Percentiles rank a stretch among this genome's conserved stretches.
Evolutionary conservation across 208 protist genomes (phyloP).

Genomic region (Trypanosoma platydactyli): DNA sequence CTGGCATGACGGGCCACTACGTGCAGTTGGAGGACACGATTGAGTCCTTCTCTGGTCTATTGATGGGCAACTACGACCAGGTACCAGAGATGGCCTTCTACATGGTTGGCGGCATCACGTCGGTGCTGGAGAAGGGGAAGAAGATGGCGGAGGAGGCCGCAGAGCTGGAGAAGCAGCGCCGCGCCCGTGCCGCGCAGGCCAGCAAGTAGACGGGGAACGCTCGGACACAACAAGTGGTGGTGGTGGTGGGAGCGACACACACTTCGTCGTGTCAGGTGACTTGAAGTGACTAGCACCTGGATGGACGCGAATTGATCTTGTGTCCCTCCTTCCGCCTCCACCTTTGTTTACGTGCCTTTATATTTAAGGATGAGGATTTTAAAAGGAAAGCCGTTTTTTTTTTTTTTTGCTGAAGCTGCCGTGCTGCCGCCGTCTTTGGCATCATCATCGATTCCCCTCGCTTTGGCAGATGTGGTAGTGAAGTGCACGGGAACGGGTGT

Average conservation of each 20-base stretch:
- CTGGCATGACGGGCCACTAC: slow-evolving; percentile 95
- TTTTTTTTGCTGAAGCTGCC: too few relatives aligned
- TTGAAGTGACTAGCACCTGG: too few relatives aligned
- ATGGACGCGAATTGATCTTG: too few relatives aligned
- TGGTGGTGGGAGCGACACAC: not conserved
- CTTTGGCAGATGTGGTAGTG: too few relatives aligned
- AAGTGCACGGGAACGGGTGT: too few relatives aligned
- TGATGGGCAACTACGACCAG: slow-evolving; percentile 95
- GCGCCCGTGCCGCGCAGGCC: slow-evolving; percentile 35
- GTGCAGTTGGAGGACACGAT: slow-evolving; percentile 95
- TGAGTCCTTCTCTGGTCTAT: slow-evolving; percentile 92
- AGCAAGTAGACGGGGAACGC: slow-evolving; percentile 4
- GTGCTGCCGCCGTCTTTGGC: too few relatives aligned
- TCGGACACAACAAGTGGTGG: not conserved
- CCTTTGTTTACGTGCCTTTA: too few relatives aligned
- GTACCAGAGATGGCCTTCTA: slow-evolving; percentile 97
- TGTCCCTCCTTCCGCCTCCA: too few relatives aligned
- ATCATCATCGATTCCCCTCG: too few relatives aligned
- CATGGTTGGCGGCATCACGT: slow-evolving; percentile 96
- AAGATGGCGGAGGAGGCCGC: slow-evolving; percentile 84
- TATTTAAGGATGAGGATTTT: too few relatives aligned
- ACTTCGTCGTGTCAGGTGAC: too few relatives aligned
- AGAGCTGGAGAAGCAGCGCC: slow-evolving; percentile 62
- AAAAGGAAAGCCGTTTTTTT: too few relatives aligned
- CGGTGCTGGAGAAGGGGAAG: slow-evolving; percentile 93